A percentile compares a stretch with the other conserved stretches of the same genome.
Evolutionary conservation across 2,329 filamentous ascomycete species (phyloP).

Genomic region (Fusarium subtropicale): DNA sequence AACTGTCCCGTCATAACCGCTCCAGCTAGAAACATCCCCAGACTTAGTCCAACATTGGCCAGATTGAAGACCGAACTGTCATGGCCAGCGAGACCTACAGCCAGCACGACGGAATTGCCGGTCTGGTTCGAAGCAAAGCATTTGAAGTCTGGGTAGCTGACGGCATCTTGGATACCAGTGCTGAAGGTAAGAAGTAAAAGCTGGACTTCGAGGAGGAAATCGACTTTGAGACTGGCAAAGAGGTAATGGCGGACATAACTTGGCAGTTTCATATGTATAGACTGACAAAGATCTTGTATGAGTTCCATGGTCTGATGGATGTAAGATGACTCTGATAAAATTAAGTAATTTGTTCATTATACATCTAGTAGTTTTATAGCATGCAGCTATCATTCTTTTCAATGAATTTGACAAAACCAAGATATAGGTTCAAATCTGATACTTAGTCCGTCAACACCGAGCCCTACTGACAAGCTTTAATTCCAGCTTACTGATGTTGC

Average conservation of each 20-base stretch:
- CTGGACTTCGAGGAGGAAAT: background rate
- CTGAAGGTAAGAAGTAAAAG: background rate
- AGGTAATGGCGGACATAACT: background rate
- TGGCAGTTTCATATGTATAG: background rate
- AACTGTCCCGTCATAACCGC: background rate
- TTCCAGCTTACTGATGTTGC: background rate
- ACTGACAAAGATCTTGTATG: no score
- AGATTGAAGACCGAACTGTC: background rate
- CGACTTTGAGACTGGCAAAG: background rate
- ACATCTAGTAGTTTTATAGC: fast-evolving
- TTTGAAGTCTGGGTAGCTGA: background rate
- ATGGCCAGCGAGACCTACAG: background rate
- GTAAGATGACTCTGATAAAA: background rate
- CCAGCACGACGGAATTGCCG: background rate
- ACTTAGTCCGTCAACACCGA: no score
- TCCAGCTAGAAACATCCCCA: slow-evolving; percentile 1
- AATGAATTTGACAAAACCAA: no score
- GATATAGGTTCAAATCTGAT: no score
- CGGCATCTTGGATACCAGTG: slow-evolving; percentile 1
- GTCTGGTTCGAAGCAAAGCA: slow-evolving; percentile 1
- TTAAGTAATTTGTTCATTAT: background rate
- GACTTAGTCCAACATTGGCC: background rate
- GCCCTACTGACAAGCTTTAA: no score
- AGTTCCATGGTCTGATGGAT: fast-evolving
- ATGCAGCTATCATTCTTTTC: no score